A percentile compares a stretch with the other conserved stretches of the same genome.
Conservation (phyloP, 2,329 filamentous ascomycete genomes). For the Hypoxylon sp. region DNA sequence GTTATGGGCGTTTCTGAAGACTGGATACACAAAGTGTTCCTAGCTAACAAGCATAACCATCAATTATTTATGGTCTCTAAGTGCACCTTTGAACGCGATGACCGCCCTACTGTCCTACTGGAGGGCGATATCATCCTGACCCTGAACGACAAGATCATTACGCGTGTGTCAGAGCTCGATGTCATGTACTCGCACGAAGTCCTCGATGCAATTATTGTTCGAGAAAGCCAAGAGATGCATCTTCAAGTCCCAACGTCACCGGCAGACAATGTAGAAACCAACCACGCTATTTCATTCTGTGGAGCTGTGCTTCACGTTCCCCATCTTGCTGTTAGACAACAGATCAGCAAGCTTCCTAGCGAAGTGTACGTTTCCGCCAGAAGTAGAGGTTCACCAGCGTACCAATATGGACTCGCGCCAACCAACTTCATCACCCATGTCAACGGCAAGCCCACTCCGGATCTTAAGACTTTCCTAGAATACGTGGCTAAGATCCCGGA, state of each 20-base stretch:
- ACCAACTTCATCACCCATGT: conserved; percentile 99
- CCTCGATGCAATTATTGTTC: conserved; percentile 88
- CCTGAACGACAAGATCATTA: conserved; percentile 92
- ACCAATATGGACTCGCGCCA: conserved; percentile 91
- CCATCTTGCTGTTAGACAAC: conserved; percentile 95
- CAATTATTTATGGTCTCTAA: conserved; percentile 99
- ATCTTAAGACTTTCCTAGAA: conserved; percentile 83
- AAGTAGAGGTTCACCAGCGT: conserved; percentile 84
- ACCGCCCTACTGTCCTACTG: conserved; percentile 71
- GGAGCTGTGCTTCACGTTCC: conserved; percentile 93
- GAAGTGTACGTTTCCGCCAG: conserved; percentile 96
- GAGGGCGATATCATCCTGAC: conserved; percentile 96
- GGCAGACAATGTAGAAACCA: conserved; percentile 91
- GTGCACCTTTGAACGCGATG: conserved; percentile 75
- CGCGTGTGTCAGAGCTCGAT: conserved; percentile 91
- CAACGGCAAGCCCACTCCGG: conserved; percentile 87
- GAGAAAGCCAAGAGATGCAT: conserved; percentile 83
- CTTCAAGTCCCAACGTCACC: conserved; percentile 87
- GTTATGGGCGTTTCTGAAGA: conserved; percentile 98
- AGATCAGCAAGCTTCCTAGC: conserved; percentile 95
- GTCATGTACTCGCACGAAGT: conserved; percentile 93
- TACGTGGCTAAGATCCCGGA: conserved; percentile 91
- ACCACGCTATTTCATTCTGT: conserved; percentile 93
- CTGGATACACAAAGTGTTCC: conserved; percentile 92
- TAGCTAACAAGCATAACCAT: conserved; percentile 90